Evolutionary conservation across 495 filamentous ascomycete genomes (phyloP).

Genomic region (Apiosordaria backusii): DNA sequence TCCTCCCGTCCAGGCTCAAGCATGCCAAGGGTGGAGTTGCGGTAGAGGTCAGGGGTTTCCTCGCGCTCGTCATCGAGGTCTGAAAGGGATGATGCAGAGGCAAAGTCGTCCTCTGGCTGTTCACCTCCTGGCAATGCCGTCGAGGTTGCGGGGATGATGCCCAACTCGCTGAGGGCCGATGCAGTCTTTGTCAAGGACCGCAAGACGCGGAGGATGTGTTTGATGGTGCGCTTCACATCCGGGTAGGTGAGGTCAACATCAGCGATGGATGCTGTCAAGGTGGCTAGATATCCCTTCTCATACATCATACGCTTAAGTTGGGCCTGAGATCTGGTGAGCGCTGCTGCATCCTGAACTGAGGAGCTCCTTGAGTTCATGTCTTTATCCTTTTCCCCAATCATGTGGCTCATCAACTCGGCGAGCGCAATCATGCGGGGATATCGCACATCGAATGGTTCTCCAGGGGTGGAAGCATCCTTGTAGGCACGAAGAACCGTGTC

Average conservation of each 20-base stretch:
- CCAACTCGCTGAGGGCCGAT: constrained; percentile 74
- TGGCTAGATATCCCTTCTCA: constrained; percentile 89
- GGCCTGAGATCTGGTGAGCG: constrained; percentile 50
- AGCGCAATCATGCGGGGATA: constrained; percentile 82
- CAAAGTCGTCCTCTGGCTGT: constrained; percentile 81
- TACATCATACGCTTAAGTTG: constrained; percentile 94
- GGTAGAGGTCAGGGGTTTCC: constrained; percentile 95
- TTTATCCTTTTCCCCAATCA: constrained; percentile 74
- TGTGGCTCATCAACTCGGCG: constrained; percentile 87
- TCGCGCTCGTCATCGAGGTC: constrained; percentile 85
- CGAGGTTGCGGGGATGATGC: constrained; percentile 59
- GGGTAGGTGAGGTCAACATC: constrained; percentile 96
- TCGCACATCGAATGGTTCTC: constrained; percentile 76
- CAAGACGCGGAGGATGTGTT: constrained; percentile 89
- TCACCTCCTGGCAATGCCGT: no score
- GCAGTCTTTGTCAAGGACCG: constrained; percentile 85
- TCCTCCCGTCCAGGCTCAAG: constrained; percentile 80
- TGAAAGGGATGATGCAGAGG: constrained; percentile 83
- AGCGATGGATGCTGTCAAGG: constrained; percentile 85
- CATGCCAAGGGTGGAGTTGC: constrained; percentile 93
- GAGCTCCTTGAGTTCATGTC: constrained; percentile 39
- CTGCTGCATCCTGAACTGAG: constrained; percentile 38
- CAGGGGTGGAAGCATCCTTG: constrained; percentile 78
- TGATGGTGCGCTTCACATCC: constrained; percentile 85
- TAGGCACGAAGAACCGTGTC: constrained; percentile 91